Evolutionary conservation across 2,329 filamentous ascomycete species (phyloP).

Genomic region (Nigrospora osmanthi): DNA sequence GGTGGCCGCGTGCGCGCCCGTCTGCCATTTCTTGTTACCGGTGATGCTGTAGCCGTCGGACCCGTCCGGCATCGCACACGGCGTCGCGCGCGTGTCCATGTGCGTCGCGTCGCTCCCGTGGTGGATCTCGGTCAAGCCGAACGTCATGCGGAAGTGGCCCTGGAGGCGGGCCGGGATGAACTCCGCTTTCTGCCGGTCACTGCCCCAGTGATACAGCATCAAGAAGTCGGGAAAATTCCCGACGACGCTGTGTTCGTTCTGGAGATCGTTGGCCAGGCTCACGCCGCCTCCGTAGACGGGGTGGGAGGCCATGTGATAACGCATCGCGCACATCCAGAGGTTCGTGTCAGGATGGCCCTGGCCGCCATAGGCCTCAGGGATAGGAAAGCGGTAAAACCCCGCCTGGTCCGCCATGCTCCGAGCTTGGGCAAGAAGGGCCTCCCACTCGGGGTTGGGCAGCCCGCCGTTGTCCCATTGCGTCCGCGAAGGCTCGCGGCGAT

Average conservation of each 20-base stretch:
- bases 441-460: constrained; percentile 51
- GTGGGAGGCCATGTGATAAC: constrained; percentile 51
- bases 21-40: constrained; percentile 59
- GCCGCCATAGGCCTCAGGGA: constrained; percentile 35
- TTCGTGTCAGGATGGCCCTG: constrained; percentile 38
- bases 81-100: constrained; percentile 46
- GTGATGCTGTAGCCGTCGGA: constrained; percentile 43
- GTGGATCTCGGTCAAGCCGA: constrained; percentile 53
- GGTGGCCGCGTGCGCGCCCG: constrained; percentile 52
- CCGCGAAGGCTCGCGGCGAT: constrained; percentile 52
- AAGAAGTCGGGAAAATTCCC: constrained; percentile 56
- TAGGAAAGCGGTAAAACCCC: constrained; percentile 51
- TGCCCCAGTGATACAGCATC: constrained; percentile 56
- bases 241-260: constrained; percentile 55
- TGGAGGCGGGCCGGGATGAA: constrained; percentile 44
- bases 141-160: constrained; percentile 48
- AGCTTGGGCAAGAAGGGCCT: constrained; percentile 41
- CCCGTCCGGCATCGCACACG: constrained; percentile 30
- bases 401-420: constrained; percentile 46
- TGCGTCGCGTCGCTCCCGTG: constrained; percentile 58
- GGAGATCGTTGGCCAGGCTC: constrained; percentile 54
- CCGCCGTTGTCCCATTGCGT: constrained; percentile 53
- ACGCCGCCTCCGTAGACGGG: constrained; percentile 36
- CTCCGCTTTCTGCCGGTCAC: constrained; percentile 40
- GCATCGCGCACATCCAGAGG: constrained; percentile 55